Base-by-base conservation (phyloP, 73 alveolate genomes). In the Paramecium biaurelia region DNA sequence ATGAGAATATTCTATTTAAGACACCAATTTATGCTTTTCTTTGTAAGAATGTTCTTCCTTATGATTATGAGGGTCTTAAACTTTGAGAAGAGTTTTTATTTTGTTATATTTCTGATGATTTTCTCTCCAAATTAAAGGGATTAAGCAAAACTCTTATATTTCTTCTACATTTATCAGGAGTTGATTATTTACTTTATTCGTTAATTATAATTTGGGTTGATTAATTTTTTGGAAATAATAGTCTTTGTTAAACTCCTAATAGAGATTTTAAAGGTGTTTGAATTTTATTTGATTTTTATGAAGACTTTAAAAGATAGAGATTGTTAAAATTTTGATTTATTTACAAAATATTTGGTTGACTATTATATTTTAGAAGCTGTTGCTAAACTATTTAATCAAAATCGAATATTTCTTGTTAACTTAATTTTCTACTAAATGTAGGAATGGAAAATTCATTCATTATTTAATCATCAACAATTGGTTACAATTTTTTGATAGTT, bases 121-220 rank as follows among this genome's bases (percentile, higher is more conserved):
- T 63, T 26, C 84, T 63, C 12, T 63, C 84, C 1, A 30, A 63
- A 63, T 63, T 63, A 63, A 63, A 63, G 7, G 84, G 84, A 32
- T 63, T 63, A 30, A 63, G 45, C 9, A 63, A 14, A 6, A 63
- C 84, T n/a, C 26, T 63, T 12, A 63, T 63, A 9, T 63, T 63
- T 63, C 84, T 63, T 63, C 84, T 63, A 30, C 84, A 26, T 32
- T 63, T 63, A 7, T 63, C 84, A 63, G 84, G 84, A 23, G 84
- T 63, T 3, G 84, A 63, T 63, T 63, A 30, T 30, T 63, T 63
- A 26, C 84, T 63, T 24, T 63, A 63, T 63, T 30, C 41, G 26
- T 63, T 26, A 30, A 63, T 12, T 6, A 26, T 26, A 7, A 12
- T 4, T 14, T 63, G 49, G 1, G 28, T 32, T 26, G 41, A 63